Evolutionary conservation across 345 rosid species (phyloP).

Genomic region (Kandelia obovata): DNA sequence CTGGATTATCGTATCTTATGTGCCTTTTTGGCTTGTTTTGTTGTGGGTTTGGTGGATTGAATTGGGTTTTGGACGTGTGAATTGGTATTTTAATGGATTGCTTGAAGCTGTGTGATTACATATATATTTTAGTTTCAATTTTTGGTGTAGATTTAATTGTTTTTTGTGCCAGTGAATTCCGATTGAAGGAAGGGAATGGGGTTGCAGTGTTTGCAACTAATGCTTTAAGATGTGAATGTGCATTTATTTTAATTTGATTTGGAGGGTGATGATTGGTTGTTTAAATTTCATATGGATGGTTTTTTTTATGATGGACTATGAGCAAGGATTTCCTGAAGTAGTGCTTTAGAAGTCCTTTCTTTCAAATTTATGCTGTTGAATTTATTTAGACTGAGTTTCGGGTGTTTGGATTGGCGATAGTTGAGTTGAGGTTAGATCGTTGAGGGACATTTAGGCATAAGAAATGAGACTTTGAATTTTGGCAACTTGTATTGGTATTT

Average conservation of each 20-base stretch:
- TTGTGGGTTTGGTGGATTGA: not conserved
- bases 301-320: conserved; percentile 7
- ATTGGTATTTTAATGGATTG: not conserved
- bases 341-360: conserved; percentile 1
- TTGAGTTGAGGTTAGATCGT: not conserved
- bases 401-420: too few species aligned
- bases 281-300: not conserved
- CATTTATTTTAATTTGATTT: not conserved
- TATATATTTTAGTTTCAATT: not conserved
- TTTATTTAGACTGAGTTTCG: not conserved
- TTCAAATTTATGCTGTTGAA: not conserved
- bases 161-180: not conserved
- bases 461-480: not conserved
- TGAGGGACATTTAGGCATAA: not conserved
- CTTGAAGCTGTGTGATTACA: not conserved
- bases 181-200: too few species aligned
- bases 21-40: not conserved
- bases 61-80: not conserved
- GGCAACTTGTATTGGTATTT: not conserved
- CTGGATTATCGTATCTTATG: not conserved
- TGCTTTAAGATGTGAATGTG: conserved; percentile 6
- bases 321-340: not conserved
- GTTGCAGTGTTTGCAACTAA: too few species aligned
- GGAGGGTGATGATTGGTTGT: not conserved
- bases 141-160: not conserved